Evolutionary conservation across 2,329 filamentous ascomycete genomes (phyloP), one percentile per base, ranked within the genome.

Genomic region (Orbilia javanica): DNA sequence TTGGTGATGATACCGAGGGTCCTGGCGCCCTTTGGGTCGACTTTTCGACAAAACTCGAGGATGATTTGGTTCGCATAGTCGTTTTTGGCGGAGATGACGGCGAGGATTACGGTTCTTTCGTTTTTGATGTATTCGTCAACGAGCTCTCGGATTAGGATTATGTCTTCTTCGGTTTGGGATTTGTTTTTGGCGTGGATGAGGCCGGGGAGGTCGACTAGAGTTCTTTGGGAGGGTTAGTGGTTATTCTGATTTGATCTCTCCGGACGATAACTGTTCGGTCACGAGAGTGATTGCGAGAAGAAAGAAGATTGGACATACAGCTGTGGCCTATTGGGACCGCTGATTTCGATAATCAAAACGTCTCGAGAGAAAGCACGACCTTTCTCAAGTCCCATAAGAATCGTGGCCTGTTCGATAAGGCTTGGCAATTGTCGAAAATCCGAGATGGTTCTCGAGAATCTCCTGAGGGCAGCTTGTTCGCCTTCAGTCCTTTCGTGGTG

Each of bases 1-100:
- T 89, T 90, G 0, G 88, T 90, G 68, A 90, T 86, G 69, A 90
- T 86, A 0, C 88, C 87, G 0, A 90, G 82, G 0, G 88, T 90
- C 1, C 88, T 85, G 1, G 82, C 79, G 13, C 84, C 84, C 0
- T 84, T 79, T 0, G 83, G 83, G 78, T 89, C 69, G 29, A 73
- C 69, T 39, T 73, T 73, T 20, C 62, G 69, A 88, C 31, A 88
- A 85, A 48, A 86, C 11, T 87, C 85, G 0, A 89, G 83, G 3
- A 92, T 86, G 8, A 86, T 84, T 80, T 92, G 90, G 34, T 89
- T 87, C 4, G 88, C 87, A 79, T 86, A 85, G 48, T 89, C 85
- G 13, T 84, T 83, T 39, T 84, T 86, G 0, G 87, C 88, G 0
- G 86, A 84, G 0, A 89, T 83, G 0, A 89, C 85, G 0, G 88